Percentiles rank a stretch among this genome's conserved stretches.
Conservation (phyloP, 768 basidiomycete species). For the Lactarius trivialis region DNA sequence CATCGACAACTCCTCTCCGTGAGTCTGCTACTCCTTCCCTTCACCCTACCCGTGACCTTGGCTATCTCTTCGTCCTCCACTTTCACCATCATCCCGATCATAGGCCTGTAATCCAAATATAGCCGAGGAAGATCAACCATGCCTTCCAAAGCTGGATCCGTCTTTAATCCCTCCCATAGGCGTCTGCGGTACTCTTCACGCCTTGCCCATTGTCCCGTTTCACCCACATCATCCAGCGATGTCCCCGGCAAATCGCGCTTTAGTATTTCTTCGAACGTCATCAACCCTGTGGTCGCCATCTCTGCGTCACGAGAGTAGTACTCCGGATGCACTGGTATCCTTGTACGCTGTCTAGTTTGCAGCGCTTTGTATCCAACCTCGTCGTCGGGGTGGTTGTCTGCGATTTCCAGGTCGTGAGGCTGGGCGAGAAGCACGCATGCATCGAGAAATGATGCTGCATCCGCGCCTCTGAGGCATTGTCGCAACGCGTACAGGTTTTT, state of each 20-base stretch:
- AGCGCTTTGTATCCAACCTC: constrained; percentile 43
- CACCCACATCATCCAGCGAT: constrained; percentile 1
- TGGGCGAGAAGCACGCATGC: constrained; percentile 11
- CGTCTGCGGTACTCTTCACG: constrained; percentile 17
- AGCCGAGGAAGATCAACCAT: constrained; percentile 37
- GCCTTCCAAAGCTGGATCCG: constrained; percentile 35
- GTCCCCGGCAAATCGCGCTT: not conserved
- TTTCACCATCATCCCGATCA: constrained; percentile 55
- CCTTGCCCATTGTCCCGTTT: not conserved
- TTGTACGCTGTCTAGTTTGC: not conserved
- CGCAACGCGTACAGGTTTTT: constrained; percentile 6
- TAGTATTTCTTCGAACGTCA: constrained; percentile 6
- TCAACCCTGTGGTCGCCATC: constrained; percentile 4
- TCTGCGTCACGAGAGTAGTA: constrained; percentile 18
- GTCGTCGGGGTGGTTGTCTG: constrained; percentile 39
- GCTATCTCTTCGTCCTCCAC: constrained; percentile 54
- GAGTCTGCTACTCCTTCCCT: constrained; percentile 30
- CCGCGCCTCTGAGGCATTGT: constrained; percentile 14
- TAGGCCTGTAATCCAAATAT: constrained; percentile 65
- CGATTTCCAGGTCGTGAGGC: constrained; percentile 5
- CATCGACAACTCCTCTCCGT: constrained; percentile 50
- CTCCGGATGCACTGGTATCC: constrained; percentile 17
- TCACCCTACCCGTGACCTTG: constrained; percentile 17
- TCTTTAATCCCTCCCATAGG: constrained; percentile 38
- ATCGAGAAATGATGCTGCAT: constrained; percentile 21